phyloP scores from a whole-genome alignment of 441 rosid species.

The Aquilaria agallochum region DNA sequence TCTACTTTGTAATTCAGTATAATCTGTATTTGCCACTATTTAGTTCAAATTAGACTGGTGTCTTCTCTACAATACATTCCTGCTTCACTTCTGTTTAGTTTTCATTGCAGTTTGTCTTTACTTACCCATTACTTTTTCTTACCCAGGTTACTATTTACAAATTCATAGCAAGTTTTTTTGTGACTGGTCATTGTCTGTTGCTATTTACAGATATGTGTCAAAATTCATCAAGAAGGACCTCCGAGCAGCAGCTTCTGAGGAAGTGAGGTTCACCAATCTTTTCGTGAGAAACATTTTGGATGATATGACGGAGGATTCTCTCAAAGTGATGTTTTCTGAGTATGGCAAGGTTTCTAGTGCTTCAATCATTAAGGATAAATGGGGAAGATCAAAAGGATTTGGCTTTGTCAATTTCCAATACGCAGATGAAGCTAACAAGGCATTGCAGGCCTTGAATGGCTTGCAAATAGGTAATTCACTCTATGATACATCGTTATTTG shows the following conservation, averaged over 20 bases:
- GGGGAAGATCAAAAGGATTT: slow-evolving; percentile 68
- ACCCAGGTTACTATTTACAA: too few relatives aligned
- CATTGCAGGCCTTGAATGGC: slow-evolving; percentile 57
- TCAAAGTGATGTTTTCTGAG: slow-evolving; percentile 45
- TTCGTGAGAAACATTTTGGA: slow-evolving; percentile 65
- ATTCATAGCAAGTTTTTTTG: not conserved
- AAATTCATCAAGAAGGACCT: slow-evolving; percentile 65
- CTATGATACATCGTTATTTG: not conserved
- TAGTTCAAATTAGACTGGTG: not conserved
- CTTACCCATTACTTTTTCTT: not conserved
- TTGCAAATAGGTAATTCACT: slow-evolving; percentile 28
- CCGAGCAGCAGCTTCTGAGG: slow-evolving; percentile 33
- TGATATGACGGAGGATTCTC: slow-evolving; percentile 46
- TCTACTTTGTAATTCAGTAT: too few relatives aligned
- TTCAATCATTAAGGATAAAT: slow-evolving; percentile 47
- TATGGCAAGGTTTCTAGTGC: slow-evolving; percentile 61
- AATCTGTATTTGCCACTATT: too few relatives aligned
- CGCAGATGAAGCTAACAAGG: slow-evolving; percentile 59
- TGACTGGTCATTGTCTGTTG: slow-evolving; percentile 7
- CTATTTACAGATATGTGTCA: slow-evolving; percentile 47
- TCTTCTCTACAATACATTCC: not conserved
- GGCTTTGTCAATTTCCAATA: slow-evolving; percentile 71
- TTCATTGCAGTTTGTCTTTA: not conserved
- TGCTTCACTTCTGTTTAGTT: not conserved
- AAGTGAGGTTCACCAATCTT: slow-evolving; percentile 45